Base-by-base conservation (phyloP, 441 rosid genomes). In the Eugenia klotzschiana region DNA sequence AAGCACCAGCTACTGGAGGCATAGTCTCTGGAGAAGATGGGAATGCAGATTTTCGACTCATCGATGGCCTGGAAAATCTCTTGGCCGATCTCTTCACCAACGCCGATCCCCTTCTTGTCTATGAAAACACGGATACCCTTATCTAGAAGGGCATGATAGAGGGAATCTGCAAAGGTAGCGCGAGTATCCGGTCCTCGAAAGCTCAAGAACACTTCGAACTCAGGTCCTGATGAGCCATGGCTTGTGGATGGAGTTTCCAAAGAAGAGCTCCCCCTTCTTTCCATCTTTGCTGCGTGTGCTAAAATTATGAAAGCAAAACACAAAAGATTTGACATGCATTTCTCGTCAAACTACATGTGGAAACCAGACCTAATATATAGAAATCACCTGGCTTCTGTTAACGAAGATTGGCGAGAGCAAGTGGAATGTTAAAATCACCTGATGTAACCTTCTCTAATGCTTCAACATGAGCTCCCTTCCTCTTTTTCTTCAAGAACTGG, bases 391-490 rank as follows among this genome's bases (percentile, higher is more conserved):
- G 25, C 33, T 64, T 33, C 77, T 9, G 25, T 33, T 23, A 64
- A 22, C 11, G 77, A 10, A 64, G 2, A 18, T 64, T 33, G 46
- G 77, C 25, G 25, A 43, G 73, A 14, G 41, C 46, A 82, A 58
- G 37, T 40, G 77, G 46, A 55, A 64, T 80, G 79, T 33, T 69
- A 16, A 11, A 81, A 41, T 87, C 86, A 83, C 84, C 86, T 40
- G 83, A 43, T 84, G 81, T 73, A 26, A 84, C 58, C 10, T 84
- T 84, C 51, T 84, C 86, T 14, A 81, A 69, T 7, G 84, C 84
- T 77, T 81, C 84, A 8, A 81, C 81, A 23, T 73, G 86, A 15
- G 84, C 77, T 22, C 73, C 83, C 83, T 53, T 84, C 37, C 16
- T 54, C 64, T 52, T 73, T 37, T 50, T 81, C 41, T 29, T 64